These are phyloP conservation scores for Chamaecyparis obtusa DNA, from an alignment of 75 land plant species.

Conservation along the genomic window DNA sequence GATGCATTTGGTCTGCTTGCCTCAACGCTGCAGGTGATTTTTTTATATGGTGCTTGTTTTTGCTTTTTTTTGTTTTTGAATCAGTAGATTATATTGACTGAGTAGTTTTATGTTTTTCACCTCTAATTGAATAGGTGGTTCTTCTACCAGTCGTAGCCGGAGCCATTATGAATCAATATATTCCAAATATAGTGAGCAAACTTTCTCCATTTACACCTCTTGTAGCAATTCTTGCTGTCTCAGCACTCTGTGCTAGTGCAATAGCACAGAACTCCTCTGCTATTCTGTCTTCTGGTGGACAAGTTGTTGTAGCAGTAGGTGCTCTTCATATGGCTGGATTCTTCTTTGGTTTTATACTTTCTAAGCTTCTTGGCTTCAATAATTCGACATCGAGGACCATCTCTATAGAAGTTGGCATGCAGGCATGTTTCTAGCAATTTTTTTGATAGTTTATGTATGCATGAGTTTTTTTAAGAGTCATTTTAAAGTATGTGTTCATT, in stretches of 20 bases:
- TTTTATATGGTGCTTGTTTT: not conserved
- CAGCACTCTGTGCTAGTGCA: constrained; percentile 77
- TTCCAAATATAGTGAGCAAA: constrained; percentile 46
- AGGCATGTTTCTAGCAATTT: constrained; percentile 36
- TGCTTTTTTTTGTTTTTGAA: not conserved
- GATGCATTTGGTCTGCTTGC: constrained; percentile 57
- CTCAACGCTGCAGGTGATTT: constrained; percentile 58
- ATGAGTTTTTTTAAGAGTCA: not conserved
- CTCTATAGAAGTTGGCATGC: constrained; percentile 99
- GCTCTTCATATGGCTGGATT: constrained; percentile 75
- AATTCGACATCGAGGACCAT: constrained; percentile 76
- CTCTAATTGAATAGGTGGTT: constrained; percentile 54
- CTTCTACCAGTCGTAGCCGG: constrained; percentile 85
- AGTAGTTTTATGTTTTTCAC: not conserved
- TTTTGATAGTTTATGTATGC: not conserved
- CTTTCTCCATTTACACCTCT: constrained; percentile 78
- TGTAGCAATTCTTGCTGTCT: constrained; percentile 70
- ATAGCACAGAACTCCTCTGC: constrained; percentile 83
- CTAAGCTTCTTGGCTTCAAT: constrained; percentile 64
- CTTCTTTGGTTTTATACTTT: constrained; percentile 73
- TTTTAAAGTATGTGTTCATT: not conserved
- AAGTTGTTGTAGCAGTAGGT: constrained; percentile 54
- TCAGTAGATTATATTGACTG: not conserved
- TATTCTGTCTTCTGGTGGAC: constrained; percentile 71
- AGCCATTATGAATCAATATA: constrained; percentile 72